Conservation (phyloP, 2,329 filamentous ascomycete species). For the Neobulgaria alba region DNA sequence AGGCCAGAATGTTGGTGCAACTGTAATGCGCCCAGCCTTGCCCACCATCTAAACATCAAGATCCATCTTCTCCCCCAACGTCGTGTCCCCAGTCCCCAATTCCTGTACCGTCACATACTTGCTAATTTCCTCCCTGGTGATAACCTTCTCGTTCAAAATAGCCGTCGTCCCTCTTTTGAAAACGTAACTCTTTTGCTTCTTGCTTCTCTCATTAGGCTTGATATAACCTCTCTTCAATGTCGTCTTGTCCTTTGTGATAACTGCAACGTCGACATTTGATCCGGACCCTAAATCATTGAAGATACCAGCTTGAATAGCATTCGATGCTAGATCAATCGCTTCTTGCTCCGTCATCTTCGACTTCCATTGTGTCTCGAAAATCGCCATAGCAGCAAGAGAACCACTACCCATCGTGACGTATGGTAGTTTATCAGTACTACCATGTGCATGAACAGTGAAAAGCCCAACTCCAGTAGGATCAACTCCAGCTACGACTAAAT, state of each 20-base stretch:
- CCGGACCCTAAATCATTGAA: conserved; percentile 97
- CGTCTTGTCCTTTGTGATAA: conserved; percentile 94
- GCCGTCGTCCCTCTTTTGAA: conserved; percentile 92
- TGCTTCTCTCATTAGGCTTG: conserved; percentile 80
- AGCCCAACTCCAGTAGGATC: conserved; percentile 92
- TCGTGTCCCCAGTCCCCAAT: conserved; percentile 42
- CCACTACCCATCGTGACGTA: conserved; percentile 99
- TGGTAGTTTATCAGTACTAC: conserved; percentile 94
- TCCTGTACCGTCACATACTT: conserved; percentile 93
- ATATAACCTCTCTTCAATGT: conserved; percentile 88
- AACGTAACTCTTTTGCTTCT: conserved; percentile 89
- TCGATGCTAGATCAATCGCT: conserved; percentile 71
- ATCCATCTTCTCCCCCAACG: conserved; percentile 63
- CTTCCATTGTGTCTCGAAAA: conserved; percentile 97
- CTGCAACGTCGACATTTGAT: conserved; percentile 92
- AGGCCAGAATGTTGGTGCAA: conserved; percentile 18
- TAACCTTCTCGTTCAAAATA: conserved; percentile 91
- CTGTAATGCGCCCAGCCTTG: conserved; percentile 6
- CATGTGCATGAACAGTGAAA: conserved; percentile 97
- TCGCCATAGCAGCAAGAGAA: conserved; percentile 91
- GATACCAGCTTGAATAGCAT: conserved; percentile 93
- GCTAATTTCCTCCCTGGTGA: conserved; percentile 85
- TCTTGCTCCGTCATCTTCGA: conserved; percentile 65
- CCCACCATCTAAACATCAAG: conserved; percentile 44
- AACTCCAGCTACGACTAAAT: conserved; percentile 92